A percentile compares a stretch with the other conserved stretches of the same genome.
Conservation (phyloP, 257 asterid species). For the Jasminum sambac region DNA sequence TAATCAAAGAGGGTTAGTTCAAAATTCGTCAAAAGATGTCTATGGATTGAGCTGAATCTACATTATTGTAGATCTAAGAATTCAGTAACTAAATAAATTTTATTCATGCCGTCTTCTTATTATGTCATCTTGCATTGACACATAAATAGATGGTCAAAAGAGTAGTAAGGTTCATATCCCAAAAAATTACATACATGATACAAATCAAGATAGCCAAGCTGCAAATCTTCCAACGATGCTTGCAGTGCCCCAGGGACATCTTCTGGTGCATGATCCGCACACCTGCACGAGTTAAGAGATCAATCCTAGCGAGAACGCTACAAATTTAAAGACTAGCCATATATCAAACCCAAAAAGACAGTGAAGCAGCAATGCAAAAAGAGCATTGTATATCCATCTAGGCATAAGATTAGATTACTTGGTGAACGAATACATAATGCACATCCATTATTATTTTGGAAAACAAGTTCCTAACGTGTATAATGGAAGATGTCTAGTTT, state of each 20-base stretch:
- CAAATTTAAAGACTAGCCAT: background rate
- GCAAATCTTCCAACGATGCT: conserved; percentile 63
- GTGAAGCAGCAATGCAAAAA: background rate
- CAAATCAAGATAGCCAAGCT: conserved; percentile 71
- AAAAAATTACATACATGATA: conserved; percentile 55
- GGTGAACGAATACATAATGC: background rate
- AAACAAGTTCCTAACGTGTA: background rate
- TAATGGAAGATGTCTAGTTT: background rate
- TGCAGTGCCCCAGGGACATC: conserved; percentile 66
- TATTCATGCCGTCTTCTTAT: background rate
- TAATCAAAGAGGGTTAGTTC: background rate
- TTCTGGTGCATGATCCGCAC: conserved; percentile 64
- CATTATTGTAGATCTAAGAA: background rate
- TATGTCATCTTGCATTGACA: background rate
- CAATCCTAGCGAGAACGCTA: background rate
- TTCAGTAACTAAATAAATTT: background rate
- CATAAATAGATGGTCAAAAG: background rate
- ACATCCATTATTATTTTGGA: background rate
- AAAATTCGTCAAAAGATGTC: background rate
- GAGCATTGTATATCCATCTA: conserved; percentile 16
- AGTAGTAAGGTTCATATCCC: background rate
- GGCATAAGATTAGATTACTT: background rate
- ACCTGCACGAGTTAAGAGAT: conserved; percentile 43
- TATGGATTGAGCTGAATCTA: background rate
- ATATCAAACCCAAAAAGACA: background rate